phyloP scores from a whole-genome alignment of 208 protist species.

The Trypanosoma avium region DNA sequence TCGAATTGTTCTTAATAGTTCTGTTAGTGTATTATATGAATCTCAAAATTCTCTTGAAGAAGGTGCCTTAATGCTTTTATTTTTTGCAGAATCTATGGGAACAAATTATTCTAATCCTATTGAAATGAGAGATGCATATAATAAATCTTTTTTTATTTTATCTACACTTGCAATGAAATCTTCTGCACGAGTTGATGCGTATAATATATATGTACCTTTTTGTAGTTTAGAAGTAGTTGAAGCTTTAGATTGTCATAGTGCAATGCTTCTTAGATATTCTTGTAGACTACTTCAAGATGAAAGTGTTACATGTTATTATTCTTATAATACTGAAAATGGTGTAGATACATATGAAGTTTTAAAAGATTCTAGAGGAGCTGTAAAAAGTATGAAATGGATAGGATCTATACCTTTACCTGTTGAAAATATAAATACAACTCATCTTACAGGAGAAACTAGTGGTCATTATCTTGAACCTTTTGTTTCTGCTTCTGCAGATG shows the following conservation, averaged over 20 bases:
- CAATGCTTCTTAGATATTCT: not conserved
- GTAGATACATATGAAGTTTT: not conserved
- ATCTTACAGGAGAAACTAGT: not conserved
- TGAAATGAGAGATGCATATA: constrained; percentile 30
- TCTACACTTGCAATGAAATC: constrained; percentile 34
- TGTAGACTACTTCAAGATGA: not conserved
- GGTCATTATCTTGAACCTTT: not conserved
- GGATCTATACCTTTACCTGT: not conserved
- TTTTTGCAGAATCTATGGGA: constrained; percentile 19
- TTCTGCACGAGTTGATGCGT: constrained; percentile 10
- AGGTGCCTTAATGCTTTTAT: constrained; percentile 17
- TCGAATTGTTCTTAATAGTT: constrained; percentile 48
- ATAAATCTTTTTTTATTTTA: constrained; percentile 27
- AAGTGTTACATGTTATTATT: not conserved
- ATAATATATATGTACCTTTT: constrained; percentile 41
- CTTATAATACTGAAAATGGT: not conserved
- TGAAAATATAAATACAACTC: not conserved
- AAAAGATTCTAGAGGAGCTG: not conserved
- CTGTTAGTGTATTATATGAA: constrained; percentile 24
- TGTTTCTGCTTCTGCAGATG: not conserved
- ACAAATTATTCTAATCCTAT: not conserved
- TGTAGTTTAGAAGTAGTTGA: constrained; percentile 23
- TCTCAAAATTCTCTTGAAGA: constrained; percentile 26
- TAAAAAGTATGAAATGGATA: not conserved
- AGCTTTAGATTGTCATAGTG: constrained; percentile 5